Evolutionary conservation across 1,139 yeast genomes (phyloP).

Genomic region (Geotrichum macrosporum): DNA sequence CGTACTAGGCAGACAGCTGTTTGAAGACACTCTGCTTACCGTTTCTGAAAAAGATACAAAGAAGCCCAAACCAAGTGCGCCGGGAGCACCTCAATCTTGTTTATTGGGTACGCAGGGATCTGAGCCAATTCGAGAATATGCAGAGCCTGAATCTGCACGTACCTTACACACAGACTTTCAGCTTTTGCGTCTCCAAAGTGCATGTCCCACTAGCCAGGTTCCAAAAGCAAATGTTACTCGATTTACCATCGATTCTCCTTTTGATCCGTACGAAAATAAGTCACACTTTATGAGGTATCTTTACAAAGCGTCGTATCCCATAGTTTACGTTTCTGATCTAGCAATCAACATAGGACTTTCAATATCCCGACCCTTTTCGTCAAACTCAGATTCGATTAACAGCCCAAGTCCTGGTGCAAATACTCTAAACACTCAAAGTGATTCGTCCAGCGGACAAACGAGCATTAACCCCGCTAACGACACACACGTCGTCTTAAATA

Average conservation of each 20-base stretch:
- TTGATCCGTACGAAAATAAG: conserved; percentile 4
- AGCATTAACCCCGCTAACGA: too few relatives aligned
- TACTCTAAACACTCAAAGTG: too few relatives aligned
- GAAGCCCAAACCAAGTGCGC: background rate
- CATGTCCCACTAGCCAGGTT: too few relatives aligned
- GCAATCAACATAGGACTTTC: conserved; percentile 18
- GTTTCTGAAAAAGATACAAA: background rate
- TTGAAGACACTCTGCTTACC: conserved; percentile 47
- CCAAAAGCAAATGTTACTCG: background rate
- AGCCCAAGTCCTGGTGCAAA: background rate
- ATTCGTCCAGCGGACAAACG: too few relatives aligned
- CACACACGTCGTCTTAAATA: too few relatives aligned
- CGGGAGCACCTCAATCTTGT: background rate
- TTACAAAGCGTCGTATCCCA: conserved; percentile 10
- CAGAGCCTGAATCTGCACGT: too few relatives aligned
- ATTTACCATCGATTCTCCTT: background rate
- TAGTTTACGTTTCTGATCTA: conserved; percentile 18
- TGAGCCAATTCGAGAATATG: too few relatives aligned
- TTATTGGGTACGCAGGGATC: too few relatives aligned
- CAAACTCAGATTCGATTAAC: conserved; percentile 3
- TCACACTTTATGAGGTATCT: conserved; percentile 4
- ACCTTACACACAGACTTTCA: too few relatives aligned
- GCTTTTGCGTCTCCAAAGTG: too few relatives aligned
- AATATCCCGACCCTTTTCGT: conserved; percentile 17
- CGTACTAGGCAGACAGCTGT: conserved; percentile 67